Conservation (phyloP, 176 grass and related monocot species). For the Carex kokanica region DNA sequence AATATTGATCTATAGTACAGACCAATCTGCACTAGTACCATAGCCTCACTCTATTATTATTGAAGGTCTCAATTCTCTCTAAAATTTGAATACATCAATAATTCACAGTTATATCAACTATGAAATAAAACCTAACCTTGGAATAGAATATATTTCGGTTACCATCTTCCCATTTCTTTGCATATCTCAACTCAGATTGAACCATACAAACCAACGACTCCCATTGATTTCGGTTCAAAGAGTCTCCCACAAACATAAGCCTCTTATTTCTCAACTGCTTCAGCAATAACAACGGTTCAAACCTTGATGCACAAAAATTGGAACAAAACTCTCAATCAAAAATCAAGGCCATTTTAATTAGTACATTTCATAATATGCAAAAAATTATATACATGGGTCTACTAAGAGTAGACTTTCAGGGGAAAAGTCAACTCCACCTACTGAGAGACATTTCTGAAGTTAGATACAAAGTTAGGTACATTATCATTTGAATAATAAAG, state of each 20-base stretch:
- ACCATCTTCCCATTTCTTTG: slow-evolving; percentile 43
- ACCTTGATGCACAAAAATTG: slow-evolving; percentile 35
- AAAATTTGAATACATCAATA: neutral
- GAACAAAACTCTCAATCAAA: neutral
- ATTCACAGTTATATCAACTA: neutral
- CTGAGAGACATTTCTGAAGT: neutral
- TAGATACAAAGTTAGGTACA: slow-evolving; percentile 13
- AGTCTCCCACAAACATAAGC: slow-evolving; percentile 88
- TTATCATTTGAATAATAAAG: slow-evolving; percentile 5
- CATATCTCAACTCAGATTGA: slow-evolving; percentile 45
- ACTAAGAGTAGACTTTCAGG: neutral
- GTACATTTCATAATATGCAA: neutral
- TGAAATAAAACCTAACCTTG: slow-evolving; percentile 27
- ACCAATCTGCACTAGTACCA: no score
- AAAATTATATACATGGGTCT: neutral
- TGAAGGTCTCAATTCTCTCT: neutral
- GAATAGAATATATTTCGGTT: slow-evolving; percentile 44
- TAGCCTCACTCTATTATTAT: no score
- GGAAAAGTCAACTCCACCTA: neutral
- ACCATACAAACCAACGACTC: slow-evolving; percentile 81
- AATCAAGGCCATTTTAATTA: neutral
- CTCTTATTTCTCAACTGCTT: slow-evolving; percentile 71
- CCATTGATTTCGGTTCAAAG: slow-evolving; percentile 96
- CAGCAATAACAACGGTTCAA: slow-evolving; percentile 71
- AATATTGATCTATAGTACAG: neutral